phyloP scores from a whole-genome alignment of 192 early-diverging fungal genomes.

The Gaertneriomyces semiglobifer region DNA sequence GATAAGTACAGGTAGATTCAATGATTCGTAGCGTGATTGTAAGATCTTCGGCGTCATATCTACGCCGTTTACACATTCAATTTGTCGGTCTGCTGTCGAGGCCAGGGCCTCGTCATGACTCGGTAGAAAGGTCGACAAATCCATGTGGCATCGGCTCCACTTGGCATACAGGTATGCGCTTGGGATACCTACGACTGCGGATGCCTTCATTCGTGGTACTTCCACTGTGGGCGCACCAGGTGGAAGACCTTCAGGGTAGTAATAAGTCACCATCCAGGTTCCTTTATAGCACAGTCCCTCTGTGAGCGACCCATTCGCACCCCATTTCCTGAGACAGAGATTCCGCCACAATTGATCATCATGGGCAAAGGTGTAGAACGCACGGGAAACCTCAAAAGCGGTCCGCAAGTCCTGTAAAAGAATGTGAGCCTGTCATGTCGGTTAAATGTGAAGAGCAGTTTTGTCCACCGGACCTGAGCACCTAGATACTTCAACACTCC shows the following conservation, averaged over 20 bases:
- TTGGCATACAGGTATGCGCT: slow-evolving; percentile 20
- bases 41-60: slow-evolving; percentile 12
- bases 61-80: neutral
- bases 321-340: slow-evolving; percentile 26
- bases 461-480: slow-evolving; percentile 2
- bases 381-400: slow-evolving; percentile 1
- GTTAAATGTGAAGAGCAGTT: too few species aligned
- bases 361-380: slow-evolving; percentile 19
- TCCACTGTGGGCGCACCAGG: too few species aligned
- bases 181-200: neutral
- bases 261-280: slow-evolving; percentile 28
- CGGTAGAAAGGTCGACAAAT: slow-evolving; percentile 10
- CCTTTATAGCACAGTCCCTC: slow-evolving; percentile 28
- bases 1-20: slow-evolving; percentile 16
- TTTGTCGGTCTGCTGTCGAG: neutral
- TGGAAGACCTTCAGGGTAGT: slow-evolving; percentile 3
- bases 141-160: slow-evolving; percentile 21
- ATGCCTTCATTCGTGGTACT: neutral
- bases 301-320: neutral
- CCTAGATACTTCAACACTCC: neutral
- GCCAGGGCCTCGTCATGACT: neutral
- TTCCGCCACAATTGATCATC: slow-evolving; percentile 33
- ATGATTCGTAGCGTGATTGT: slow-evolving; percentile 12
- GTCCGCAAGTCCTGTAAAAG: slow-evolving; percentile 16
- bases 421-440: too few species aligned